Percentiles rank a stretch among this genome's conserved stretches.
Conservation (phyloP, 2,329 filamentous ascomycete species). For the Calonectria pauciramosa region DNA sequence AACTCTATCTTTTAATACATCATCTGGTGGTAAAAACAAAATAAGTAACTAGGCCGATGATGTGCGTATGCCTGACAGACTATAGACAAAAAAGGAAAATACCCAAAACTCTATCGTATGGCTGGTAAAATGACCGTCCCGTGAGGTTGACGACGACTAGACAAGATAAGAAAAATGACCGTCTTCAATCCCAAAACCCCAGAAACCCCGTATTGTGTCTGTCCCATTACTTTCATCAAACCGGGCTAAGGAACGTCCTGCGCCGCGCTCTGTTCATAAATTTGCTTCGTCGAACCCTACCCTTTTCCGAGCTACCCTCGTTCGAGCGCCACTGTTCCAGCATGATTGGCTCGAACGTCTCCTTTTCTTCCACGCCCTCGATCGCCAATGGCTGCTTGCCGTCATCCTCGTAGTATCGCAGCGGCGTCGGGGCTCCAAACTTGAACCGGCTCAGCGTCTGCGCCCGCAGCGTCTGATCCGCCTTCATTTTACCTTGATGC, state of each 20-base stretch:
- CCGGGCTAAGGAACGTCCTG: background rate
- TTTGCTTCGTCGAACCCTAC: slow-evolving; percentile 11
- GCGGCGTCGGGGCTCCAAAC: slow-evolving; percentile 27
- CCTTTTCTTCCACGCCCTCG: slow-evolving; percentile 9
- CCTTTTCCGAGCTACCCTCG: slow-evolving; percentile 2
- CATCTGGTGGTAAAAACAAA: background rate
- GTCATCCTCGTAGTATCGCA: slow-evolving; percentile 28
- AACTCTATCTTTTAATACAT: slow-evolving; percentile 3
- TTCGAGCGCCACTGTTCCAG: slow-evolving; percentile 11
- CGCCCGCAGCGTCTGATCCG: slow-evolving; percentile 2
- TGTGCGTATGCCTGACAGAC: background rate
- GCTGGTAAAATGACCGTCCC: slow-evolving; percentile 1
- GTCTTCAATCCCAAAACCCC: slow-evolving; percentile 1
- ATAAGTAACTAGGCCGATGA: slow-evolving; percentile 17
- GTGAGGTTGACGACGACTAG: background rate
- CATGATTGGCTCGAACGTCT: slow-evolving; percentile 5
- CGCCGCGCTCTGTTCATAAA: slow-evolving; percentile 18
- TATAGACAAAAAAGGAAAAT: slow-evolving; percentile 3
- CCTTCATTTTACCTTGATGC: slow-evolving; percentile 30
- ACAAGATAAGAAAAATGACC: slow-evolving; percentile 13
- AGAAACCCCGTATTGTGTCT: background rate
- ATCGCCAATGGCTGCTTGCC: background rate
- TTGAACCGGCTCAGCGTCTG: slow-evolving; percentile 24
- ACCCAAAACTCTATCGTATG: slow-evolving; percentile 10
- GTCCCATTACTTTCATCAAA: slow-evolving; percentile 14